phyloP scores from a whole-genome alignment of 202 grass and related monocot species.

The Hordeum pubiflorum region DNA sequence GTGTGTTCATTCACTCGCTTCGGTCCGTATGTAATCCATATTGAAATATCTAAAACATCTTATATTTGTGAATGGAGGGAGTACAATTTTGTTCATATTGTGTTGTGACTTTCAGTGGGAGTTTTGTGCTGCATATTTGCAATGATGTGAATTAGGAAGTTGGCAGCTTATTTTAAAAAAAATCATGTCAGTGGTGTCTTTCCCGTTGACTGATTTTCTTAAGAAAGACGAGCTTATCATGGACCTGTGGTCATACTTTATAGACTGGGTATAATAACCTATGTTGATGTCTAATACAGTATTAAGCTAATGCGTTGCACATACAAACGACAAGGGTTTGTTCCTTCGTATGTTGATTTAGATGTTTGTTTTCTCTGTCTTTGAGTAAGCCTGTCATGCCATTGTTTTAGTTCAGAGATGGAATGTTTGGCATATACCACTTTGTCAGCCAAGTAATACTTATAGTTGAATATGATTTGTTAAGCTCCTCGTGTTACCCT shows the following conservation, averaged over 20 bases:
- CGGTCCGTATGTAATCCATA: too few species aligned
- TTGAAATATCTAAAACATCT: too few species aligned
- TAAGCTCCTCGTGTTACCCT: not conserved
- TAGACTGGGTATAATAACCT: not conserved
- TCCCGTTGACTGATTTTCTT: not conserved
- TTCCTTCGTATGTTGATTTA: not conserved
- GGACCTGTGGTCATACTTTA: constrained; percentile 12
- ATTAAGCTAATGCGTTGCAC: not conserved
- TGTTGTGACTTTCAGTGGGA: not conserved
- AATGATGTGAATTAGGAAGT: not conserved
- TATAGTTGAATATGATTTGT: constrained; percentile 1
- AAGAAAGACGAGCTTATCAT: not conserved
- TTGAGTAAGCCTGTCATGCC: not conserved
- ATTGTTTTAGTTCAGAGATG: constrained; percentile 6
- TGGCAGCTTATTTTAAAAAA: not conserved
- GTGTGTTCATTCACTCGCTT: too few species aligned
- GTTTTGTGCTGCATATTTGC: not conserved
- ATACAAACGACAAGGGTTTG: not conserved
- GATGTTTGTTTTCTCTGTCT: not conserved
- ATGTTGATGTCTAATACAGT: not conserved
- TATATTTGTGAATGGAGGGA: too few species aligned
- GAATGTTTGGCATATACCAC: not conserved
- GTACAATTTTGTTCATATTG: not conserved
- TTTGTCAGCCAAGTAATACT: not conserved
- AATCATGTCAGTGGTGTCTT: constrained; percentile 4